Conservation (phyloP, 352 stramenopile species). For the Phytophthora boehmeriae region DNA sequence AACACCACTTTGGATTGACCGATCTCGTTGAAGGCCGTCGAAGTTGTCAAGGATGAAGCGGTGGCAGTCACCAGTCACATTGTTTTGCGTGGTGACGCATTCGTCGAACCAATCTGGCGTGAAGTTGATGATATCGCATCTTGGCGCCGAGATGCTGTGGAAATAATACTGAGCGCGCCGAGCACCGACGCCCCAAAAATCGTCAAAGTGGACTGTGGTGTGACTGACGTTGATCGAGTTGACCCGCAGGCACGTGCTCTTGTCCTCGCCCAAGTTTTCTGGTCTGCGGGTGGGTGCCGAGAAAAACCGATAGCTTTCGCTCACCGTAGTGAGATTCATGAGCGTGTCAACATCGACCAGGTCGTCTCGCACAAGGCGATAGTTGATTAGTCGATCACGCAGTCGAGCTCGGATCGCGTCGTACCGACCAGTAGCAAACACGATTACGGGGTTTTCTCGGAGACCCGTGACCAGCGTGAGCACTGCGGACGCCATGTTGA, state of each 20-base stretch:
- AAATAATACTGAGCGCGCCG: conserved; percentile 44
- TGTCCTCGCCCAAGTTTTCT: conserved; percentile 41
- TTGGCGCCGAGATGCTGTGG: conserved; percentile 51
- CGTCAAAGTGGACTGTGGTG: conserved; percentile 40
- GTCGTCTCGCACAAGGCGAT: conserved; percentile 45
- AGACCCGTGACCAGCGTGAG: conserved; percentile 61
- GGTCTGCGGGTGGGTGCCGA: conserved; percentile 35
- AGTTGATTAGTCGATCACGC: conserved; percentile 44
- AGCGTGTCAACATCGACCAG: conserved; percentile 36
- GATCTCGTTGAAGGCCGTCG: conserved; percentile 34
- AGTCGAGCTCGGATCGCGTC: conserved; percentile 49
- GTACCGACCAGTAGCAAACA: conserved; percentile 49
- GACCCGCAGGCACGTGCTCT: conserved; percentile 49
- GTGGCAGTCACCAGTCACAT: conserved; percentile 41
- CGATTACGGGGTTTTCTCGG: conserved; percentile 58
- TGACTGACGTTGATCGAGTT: conserved; percentile 48
- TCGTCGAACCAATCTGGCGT: conserved; percentile 42
- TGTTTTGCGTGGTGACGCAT: conserved; percentile 33
- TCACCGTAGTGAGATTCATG: conserved; percentile 36
- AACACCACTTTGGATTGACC: conserved; percentile 41
- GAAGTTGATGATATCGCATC: conserved; percentile 52
- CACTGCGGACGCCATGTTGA: conserved; percentile 51
- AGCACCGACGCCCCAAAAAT: conserved; percentile 50
- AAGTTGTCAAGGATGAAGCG: conserved; percentile 66
- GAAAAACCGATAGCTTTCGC: conserved; percentile 43